These are phyloP conservation scores for Knufia fluminis DNA, from an alignment of 2,329 filamentous ascomycete genomes.

Conservation along the genomic window DNA sequence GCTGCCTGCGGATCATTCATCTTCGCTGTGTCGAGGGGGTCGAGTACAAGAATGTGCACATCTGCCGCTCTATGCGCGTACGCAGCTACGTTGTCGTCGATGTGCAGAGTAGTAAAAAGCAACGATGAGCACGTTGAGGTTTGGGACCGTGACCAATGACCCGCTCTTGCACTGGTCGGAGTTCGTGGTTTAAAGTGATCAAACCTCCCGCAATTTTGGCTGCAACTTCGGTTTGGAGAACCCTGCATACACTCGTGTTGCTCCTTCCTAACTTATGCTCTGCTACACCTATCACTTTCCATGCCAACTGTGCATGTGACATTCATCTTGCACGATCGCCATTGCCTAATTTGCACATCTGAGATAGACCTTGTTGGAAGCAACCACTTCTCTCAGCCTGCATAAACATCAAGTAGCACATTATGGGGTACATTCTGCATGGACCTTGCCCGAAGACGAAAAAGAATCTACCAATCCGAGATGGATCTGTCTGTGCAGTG, in stretches of 20 bases:
- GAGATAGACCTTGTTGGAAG: no score
- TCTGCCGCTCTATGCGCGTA: background rate
- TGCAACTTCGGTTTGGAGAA: background rate
- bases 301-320: conserved; percentile 3
- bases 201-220: background rate
- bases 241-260: no score
- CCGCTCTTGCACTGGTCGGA: background rate
- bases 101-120: background rate
- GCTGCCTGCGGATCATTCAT: background rate
- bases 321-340: background rate
- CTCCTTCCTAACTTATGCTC: background rate
- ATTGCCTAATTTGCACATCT: background rate
- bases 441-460: conserved; percentile 3
- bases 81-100: background rate
- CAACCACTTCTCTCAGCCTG: no score
- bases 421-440: no score
- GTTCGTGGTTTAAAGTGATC: background rate
- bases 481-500: background rate
- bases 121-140: background rate
- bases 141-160: background rate
- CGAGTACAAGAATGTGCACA: background rate
- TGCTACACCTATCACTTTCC: no score
- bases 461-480: background rate
- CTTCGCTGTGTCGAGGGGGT: background rate
- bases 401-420: no score